phyloP scores from a whole-genome alignment of 2,329 filamentous ascomycete genomes.

The Metarhizium brunneum region DNA sequence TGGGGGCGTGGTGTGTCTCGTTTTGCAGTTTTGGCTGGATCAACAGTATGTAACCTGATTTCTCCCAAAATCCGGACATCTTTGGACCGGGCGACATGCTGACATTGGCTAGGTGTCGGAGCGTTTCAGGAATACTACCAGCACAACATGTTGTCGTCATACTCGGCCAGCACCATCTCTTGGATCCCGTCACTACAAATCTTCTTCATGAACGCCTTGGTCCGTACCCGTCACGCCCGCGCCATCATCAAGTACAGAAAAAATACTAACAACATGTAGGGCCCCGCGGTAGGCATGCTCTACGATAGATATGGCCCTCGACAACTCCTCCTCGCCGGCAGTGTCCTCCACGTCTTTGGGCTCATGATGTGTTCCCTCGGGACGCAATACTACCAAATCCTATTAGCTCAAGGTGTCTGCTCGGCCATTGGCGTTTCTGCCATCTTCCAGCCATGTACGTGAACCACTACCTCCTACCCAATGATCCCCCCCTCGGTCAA shows the following conservation, averaged over 20 bases:
- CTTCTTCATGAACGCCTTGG: slow-evolving; percentile 37
- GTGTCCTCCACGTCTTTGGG: slow-evolving; percentile 44
- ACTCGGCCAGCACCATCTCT: slow-evolving; percentile 39
- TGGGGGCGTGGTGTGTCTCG: slow-evolving; percentile 20
- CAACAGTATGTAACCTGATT: slow-evolving; percentile 11
- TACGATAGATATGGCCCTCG: slow-evolving; percentile 53
- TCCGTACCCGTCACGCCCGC: background rate
- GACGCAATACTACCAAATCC: slow-evolving; percentile 24
- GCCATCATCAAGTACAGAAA: background rate
- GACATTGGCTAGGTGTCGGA: slow-evolving; percentile 21
- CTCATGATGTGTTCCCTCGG: slow-evolving; percentile 48
- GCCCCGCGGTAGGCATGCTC: slow-evolving; percentile 47
- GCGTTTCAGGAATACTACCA: slow-evolving; percentile 47
- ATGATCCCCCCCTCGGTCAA: background rate
- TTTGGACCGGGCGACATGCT: background rate
- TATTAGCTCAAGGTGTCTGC: slow-evolving; percentile 23
- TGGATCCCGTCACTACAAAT: slow-evolving; percentile 48
- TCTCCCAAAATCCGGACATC: background rate
- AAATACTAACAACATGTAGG: slow-evolving; percentile 13
- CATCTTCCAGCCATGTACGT: slow-evolving; percentile 16
- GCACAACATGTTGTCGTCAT: slow-evolving; percentile 27
- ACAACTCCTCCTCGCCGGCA: slow-evolving; percentile 38
- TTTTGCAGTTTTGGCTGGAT: slow-evolving; percentile 23
- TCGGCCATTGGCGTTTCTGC: slow-evolving; percentile 18
- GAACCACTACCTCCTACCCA: background rate